These are phyloP conservation scores for Candida loeiensis DNA, from an alignment of 805 yeast species.

Conservation along the genomic window DNA sequence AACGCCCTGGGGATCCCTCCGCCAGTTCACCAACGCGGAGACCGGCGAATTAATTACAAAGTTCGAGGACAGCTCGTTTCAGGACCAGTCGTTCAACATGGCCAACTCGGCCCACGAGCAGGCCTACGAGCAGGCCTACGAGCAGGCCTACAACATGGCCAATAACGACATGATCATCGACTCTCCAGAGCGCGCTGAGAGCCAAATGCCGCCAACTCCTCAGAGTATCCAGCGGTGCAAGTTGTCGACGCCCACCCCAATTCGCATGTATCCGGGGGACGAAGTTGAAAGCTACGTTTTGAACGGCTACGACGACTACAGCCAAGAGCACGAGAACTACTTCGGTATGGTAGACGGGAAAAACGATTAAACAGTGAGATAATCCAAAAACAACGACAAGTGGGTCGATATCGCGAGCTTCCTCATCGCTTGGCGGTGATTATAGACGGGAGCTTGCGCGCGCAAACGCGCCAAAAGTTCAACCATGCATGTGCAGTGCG, in stretches of 20 bases:
- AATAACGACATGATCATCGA: slow-evolving; percentile 3
- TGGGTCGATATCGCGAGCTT: not conserved
- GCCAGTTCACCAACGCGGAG: slow-evolving; percentile 40
- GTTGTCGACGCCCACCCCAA: slow-evolving; percentile 8
- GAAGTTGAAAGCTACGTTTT: slow-evolving; percentile 39
- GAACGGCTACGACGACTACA: slow-evolving; percentile 26
- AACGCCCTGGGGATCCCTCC: slow-evolving; percentile 60
- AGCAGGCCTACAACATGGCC: slow-evolving; percentile 1
- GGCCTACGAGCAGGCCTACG: not conserved
- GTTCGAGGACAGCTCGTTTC: slow-evolving; percentile 42
- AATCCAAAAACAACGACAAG: not conserved
- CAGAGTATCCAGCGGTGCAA: slow-evolving; percentile 12
- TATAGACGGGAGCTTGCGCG: not conserved
- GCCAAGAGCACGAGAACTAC: slow-evolving; percentile 27
- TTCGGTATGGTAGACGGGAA: slow-evolving; percentile 21
- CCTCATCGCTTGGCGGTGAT: not conserved
- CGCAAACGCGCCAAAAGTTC: not conserved
- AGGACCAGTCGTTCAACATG: slow-evolving; percentile 18
- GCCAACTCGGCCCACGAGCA: too few species aligned
- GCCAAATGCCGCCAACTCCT: slow-evolving; percentile 16
- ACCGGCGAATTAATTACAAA: slow-evolving; percentile 45
- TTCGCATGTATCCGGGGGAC: slow-evolving; percentile 23
- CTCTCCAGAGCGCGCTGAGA: slow-evolving; percentile 5
- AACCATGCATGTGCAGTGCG: slow-evolving; percentile 1
- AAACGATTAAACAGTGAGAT: not conserved